A percentile compares a stretch with the other conserved stretches of the same genome.
Conservation (phyloP, 495 filamentous ascomycete genomes). For the Rostrohypoxylon terebratum region DNA sequence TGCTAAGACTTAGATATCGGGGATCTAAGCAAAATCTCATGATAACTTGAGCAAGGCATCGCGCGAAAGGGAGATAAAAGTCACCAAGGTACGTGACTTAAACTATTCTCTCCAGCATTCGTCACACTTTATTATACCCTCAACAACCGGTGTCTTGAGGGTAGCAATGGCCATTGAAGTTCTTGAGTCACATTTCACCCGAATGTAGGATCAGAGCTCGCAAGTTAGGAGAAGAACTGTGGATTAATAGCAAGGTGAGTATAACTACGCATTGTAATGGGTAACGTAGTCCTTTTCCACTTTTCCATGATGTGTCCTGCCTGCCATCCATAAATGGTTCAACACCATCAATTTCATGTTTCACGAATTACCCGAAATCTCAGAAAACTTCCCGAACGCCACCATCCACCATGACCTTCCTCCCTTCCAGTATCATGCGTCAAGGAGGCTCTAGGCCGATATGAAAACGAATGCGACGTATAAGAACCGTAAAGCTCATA, state of each 20-base stretch:
- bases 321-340: conserved; percentile 3
- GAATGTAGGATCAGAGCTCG: neutral
- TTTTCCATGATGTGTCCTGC: conserved; percentile 10
- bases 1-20: too few relatives aligned
- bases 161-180: neutral
- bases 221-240: neutral
- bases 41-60: neutral
- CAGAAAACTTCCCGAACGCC: conserved; percentile 21
- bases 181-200: neutral
- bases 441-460: conserved; percentile 16
- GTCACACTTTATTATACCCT: neutral
- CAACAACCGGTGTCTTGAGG: too few relatives aligned
- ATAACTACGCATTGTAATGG: conserved; percentile 5
- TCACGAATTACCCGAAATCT: conserved; percentile 25
- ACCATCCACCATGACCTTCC: conserved; percentile 29
- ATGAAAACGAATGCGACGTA: conserved; percentile 32
- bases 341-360: conserved; percentile 19
- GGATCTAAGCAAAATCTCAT: neutral
- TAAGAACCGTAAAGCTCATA: conserved; percentile 16
- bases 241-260: conserved; percentile 12
- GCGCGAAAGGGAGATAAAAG: neutral
- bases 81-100: neutral
- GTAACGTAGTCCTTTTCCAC: neutral
- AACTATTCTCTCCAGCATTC: neutral
- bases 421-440: conserved; percentile 12